phyloP scores from a whole-genome alignment of 1,284 basidiomycete species.

The Sphagnurus paluster region DNA sequence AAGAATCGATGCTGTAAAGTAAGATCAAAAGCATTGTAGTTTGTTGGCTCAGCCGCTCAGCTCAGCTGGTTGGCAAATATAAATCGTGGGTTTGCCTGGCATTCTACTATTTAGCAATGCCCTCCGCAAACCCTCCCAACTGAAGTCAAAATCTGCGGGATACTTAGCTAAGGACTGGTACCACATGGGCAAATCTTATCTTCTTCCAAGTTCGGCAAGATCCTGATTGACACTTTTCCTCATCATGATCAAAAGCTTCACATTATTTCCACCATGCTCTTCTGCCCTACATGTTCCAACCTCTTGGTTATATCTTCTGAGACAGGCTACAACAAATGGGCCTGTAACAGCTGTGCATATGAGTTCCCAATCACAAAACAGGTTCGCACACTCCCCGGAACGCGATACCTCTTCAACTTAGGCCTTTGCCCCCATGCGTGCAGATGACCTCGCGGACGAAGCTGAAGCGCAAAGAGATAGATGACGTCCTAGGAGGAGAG shows the following conservation, averaged over 20 bases:
- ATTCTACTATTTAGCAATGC: no score
- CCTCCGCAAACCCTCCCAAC: no score
- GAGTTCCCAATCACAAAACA: constrained; percentile 89
- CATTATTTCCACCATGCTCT: constrained; percentile 60
- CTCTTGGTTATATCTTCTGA: constrained; percentile 81
- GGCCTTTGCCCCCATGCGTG: not conserved
- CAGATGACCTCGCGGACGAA: constrained; percentile 89
- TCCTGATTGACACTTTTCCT: constrained; percentile 4
- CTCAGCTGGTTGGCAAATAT: no score
- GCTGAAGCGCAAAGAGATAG: constrained; percentile 83
- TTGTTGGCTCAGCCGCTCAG: no score
- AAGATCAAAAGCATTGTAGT: no score
- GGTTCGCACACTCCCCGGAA: constrained; percentile 35
- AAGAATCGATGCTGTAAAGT: not conserved
- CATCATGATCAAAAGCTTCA: not conserved
- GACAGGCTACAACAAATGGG: constrained; percentile 85
- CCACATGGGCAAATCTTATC: not conserved
- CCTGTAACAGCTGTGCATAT: constrained; percentile 93
- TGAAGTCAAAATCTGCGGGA: no score
- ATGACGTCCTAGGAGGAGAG: constrained; percentile 92
- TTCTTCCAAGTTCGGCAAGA: not conserved
- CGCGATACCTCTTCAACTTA: not conserved
- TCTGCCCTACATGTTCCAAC: constrained; percentile 96
- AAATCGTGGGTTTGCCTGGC: no score
- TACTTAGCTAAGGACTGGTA: no score